These are phyloP conservation scores for Climacium dendroides DNA, from an alignment of 225 moss, liverwort and hornwort species.

Conservation along the genomic window DNA sequence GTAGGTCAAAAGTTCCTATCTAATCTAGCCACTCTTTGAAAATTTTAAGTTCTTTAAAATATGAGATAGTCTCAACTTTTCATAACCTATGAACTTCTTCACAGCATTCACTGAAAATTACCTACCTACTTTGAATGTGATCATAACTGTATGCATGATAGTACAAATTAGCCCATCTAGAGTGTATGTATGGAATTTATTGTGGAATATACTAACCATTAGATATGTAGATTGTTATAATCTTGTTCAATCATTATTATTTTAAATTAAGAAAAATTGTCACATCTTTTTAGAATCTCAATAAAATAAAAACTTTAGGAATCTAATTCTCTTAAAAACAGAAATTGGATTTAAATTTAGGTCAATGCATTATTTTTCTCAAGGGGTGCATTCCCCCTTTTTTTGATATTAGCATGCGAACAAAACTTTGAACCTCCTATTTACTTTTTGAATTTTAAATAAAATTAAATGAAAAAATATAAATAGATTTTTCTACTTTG, in stretches of 20 bases:
- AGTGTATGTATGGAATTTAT: neutral
- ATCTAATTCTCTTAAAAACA: neutral
- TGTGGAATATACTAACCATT: neutral
- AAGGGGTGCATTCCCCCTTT: too few relatives aligned
- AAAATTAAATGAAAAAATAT: too few relatives aligned
- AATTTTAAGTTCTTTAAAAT: neutral
- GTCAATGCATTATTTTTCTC: neutral
- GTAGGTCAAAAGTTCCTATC: neutral
- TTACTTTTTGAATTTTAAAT: too few relatives aligned
- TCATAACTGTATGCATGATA: rapidly evolving
- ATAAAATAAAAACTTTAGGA: rapidly evolving
- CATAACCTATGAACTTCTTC: neutral
- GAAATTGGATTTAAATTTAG: neutral
- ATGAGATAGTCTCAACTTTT: neutral
- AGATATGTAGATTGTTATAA: neutral
- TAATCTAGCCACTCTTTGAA: neutral
- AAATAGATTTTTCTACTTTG: too few relatives aligned
- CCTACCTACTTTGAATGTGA: neutral
- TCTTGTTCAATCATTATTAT: neutral
- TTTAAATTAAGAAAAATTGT: neutral
- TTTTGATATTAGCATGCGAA: too few relatives aligned
- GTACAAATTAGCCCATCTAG: neutral
- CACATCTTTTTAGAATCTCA: rapidly evolving
- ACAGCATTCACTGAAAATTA: neutral
- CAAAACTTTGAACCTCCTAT: too few relatives aligned